Conservation (phyloP, 106 monocot species). For the Alisma plantagoaquatica region DNA sequence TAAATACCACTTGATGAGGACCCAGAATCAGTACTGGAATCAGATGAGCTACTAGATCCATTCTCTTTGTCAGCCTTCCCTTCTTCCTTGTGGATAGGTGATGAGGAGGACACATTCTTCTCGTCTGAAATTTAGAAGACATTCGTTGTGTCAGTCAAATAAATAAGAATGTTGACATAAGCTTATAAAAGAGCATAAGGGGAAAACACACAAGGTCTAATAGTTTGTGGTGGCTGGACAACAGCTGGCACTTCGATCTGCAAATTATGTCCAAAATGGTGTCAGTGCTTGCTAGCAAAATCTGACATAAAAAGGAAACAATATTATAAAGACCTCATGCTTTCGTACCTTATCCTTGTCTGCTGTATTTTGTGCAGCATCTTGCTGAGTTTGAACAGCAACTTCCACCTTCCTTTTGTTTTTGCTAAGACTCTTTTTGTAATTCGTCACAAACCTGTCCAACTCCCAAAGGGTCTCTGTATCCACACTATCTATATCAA, state of each 20-base stretch:
- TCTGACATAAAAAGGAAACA: no score
- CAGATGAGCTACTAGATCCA: constrained; percentile 51
- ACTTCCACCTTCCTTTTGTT: constrained; percentile 82
- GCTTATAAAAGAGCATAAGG: no score
- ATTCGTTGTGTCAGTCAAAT: no score
- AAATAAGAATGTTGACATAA: no score
- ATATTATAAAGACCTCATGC: no score
- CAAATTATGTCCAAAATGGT: no score
- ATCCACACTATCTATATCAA: constrained; percentile 95
- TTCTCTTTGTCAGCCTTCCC: constrained; percentile 28
- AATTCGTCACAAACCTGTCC: constrained; percentile 93
- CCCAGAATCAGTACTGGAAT: constrained; percentile 60
- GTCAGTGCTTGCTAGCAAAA: no score
- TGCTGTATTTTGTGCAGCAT: constrained; percentile 21
- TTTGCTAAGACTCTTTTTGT: constrained; percentile 97
- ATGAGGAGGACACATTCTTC: constrained; percentile 27
- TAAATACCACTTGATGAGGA: constrained; percentile 60
- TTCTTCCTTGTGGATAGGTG: constrained; percentile 30
- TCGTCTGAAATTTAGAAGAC: no score
- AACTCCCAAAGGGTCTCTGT: constrained; percentile 98
- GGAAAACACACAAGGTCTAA: no score
- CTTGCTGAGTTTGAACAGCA: constrained; percentile 29
- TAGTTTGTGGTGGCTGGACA: no score
- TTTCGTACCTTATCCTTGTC: constrained; percentile 29
- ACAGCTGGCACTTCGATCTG: no score